Conservation (phyloP, 768 basidiomycete genomes). For the Amanita inopinata region DNA sequence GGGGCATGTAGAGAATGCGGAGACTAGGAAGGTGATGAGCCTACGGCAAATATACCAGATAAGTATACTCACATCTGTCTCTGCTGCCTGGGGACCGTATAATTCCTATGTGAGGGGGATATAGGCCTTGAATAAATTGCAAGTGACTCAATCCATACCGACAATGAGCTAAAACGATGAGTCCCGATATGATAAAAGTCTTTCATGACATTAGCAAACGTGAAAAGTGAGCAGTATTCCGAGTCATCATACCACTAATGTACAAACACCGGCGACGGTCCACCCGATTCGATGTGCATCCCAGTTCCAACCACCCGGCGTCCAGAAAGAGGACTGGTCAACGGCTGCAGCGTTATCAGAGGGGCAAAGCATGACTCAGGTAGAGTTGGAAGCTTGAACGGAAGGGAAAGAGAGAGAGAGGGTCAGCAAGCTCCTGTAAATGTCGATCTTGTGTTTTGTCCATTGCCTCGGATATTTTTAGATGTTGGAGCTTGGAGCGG, state of each 20-base stretch:
- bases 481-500: no score
- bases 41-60: no score
- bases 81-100: conserved; percentile 52
- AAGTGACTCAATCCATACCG: conserved; percentile 27
- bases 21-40: conserved; percentile 28
- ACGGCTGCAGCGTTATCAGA: conserved; percentile 37
- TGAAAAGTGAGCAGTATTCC: not conserved
- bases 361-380: conserved; percentile 38
- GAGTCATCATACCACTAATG: conserved; percentile 33
- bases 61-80: conserved; percentile 52
- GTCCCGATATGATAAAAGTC: conserved; percentile 44
- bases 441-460: no score
- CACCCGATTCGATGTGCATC: conserved; percentile 53
- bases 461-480: no score
- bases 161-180: conserved; percentile 42
- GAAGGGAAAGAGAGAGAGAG: not conserved
- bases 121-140: not conserved
- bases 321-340: conserved; percentile 57
- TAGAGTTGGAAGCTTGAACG: not conserved
- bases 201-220: conserved; percentile 13
- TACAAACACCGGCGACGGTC: conserved; percentile 48
- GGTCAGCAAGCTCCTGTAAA: no score
- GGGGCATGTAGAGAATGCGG: conserved; percentile 66
- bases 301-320: conserved; percentile 31
- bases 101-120: conserved; percentile 33